Base-by-base conservation (phyloP, 192 early-diverging fungal species). In the Entomortierella beljakovae region DNA sequence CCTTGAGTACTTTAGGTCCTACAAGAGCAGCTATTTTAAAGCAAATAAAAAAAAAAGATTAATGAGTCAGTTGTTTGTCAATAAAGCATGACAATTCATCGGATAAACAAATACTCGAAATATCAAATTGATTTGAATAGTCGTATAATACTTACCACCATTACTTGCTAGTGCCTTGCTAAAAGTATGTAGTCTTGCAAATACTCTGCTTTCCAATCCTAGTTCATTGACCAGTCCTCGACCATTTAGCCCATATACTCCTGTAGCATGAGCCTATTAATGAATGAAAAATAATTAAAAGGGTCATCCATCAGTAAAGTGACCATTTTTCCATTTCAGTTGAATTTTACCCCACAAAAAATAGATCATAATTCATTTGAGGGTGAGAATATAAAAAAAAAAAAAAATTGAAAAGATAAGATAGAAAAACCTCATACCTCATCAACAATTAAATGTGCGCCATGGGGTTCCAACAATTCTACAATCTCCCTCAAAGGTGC, bases 171-270 rank as follows among this genome's bases (percentile, higher is more conserved):
- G 71, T 2, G 90, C 92, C 61, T 96, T 96, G 34, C 94, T 92
- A 81, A 96, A 96, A 15, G 94, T 96, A 68, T 92, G 89, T 0
- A 96, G 71, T 33, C 93, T 83, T 6, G 91, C 93, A 88, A 92
- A 94, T 10, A 94, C 82, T 35, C 83, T 60, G 55, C 68, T 42
- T 64, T 94, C 87, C 40, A 96, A 64, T 15, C 88, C 88, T 15
- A 93, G 67, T 26, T 89, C 80, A 60, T 74, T 82, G 1, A 90
- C 90, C 0, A 94, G 74, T 34, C 94, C 94, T 16, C 89, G 65
- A 37, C 94, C 94, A 29, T 85, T 54, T 9, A 73, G 35, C 7
- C 94, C 94, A 71, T 71, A 90, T 2, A 93, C 88, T 6, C 93
- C 94, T n/a, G 92, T 94, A 9, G 92, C 87, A 79, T 95, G 94